These are phyloP conservation scores for Hymenoscyphus salicellus DNA, from an alignment of 2,329 filamentous ascomycete genomes.

Conservation along the genomic window DNA sequence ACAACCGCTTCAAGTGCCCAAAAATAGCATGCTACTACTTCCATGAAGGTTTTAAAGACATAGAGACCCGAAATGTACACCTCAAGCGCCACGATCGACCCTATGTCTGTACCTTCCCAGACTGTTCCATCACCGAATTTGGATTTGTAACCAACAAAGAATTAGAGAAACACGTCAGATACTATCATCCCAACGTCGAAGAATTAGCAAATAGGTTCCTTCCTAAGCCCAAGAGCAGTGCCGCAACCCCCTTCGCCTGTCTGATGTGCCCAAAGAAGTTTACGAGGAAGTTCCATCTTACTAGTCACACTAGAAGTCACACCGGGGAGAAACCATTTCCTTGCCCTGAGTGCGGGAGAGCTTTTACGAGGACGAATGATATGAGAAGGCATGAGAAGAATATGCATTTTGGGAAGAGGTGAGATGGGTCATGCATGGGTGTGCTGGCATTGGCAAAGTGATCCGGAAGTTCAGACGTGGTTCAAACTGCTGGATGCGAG, in stretches of 20 bases:
- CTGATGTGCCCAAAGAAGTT: neutral
- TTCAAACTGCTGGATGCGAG: too few species aligned
- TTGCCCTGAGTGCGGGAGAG: neutral
- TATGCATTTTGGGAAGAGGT: neutral
- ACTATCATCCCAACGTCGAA: slow-evolving; percentile 13
- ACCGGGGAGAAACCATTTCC: neutral
- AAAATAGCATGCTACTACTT: slow-evolving; percentile 42
- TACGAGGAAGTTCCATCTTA: neutral
- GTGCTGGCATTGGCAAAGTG: too few species aligned
- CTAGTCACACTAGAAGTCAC: neutral
- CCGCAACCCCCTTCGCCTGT: neutral
- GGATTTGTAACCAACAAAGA: slow-evolving; percentile 38
- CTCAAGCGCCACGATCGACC: slow-evolving; percentile 38
- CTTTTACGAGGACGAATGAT: neutral
- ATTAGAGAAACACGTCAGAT: slow-evolving; percentile 32
- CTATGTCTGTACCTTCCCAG: slow-evolving; percentile 35
- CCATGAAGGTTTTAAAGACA: slow-evolving; percentile 40
- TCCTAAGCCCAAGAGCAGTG: neutral
- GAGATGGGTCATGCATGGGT: neutral
- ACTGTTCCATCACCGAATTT: slow-evolving; percentile 34
- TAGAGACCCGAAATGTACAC: slow-evolving; percentile 36
- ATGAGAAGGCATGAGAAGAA: slow-evolving; percentile 1
- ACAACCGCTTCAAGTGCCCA: slow-evolving; percentile 40
- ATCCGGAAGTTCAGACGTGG: too few species aligned
- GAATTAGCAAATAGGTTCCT: neutral